Percentiles rank a stretch among this genome's conserved stretches.
phyloP scores from a whole-genome alignment of 306 rosid genomes.

The Lathyrus tuberosus region DNA sequence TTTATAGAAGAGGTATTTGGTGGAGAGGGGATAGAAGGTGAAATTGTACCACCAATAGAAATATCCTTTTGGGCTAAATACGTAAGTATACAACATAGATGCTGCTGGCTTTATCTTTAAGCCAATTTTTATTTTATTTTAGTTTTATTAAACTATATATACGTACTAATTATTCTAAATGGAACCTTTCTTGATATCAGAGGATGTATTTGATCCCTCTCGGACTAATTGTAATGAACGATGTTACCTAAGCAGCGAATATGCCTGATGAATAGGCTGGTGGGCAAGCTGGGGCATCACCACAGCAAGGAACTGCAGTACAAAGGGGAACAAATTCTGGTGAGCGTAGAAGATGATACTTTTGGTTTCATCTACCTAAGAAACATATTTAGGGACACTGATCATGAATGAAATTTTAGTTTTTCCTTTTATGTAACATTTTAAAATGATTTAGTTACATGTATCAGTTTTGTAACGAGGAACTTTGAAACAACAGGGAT shows the following conservation, averaged over 20 bases:
- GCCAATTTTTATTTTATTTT: neutral
- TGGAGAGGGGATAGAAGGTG: conserved; percentile 78
- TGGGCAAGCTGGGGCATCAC: conserved; percentile 58
- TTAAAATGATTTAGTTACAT: conserved; percentile 18
- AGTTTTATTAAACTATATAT: neutral
- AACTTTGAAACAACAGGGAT: conserved; percentile 12
- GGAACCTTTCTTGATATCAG: conserved; percentile 49
- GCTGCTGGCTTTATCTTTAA: conserved; percentile 16
- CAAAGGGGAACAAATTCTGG: conserved; percentile 74
- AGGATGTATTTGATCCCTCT: conserved; percentile 98
- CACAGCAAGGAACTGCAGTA: conserved; percentile 52
- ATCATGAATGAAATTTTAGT: conserved; percentile 30
- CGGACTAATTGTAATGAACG: conserved; percentile 93
- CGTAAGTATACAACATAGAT: conserved; percentile 56
- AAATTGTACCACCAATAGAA: conserved; percentile 67
- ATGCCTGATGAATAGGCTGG: conserved; percentile 83
- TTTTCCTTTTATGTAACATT: conserved; percentile 36
- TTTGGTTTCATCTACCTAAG: conserved; percentile 23
- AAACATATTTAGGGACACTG: conserved; percentile 31
- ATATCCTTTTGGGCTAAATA: conserved; percentile 95
- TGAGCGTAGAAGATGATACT: conserved; percentile 68
- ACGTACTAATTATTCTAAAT: conserved; percentile 13
- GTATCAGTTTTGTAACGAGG: conserved; percentile 36
- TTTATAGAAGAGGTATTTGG: conserved; percentile 78
- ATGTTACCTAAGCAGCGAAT: conserved; percentile 93